Base-by-base conservation (phyloP, 1,284 basidiomycete genomes). In the Apiotrichum gamsii region DNA sequence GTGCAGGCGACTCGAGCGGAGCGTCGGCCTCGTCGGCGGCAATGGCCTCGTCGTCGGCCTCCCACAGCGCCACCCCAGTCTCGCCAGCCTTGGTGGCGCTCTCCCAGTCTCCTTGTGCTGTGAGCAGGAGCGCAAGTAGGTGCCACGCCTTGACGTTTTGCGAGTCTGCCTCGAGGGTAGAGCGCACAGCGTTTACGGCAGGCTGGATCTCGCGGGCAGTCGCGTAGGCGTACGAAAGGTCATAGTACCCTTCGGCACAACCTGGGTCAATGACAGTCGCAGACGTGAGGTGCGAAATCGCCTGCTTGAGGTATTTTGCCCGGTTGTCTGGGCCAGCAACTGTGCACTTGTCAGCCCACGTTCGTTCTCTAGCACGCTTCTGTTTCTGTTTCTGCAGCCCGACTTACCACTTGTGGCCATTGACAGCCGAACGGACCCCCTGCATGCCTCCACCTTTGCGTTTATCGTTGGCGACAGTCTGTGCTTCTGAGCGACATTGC, bases 91-190 rank as follows among this genome's bases (percentile, higher is more conserved):
- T 82, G 35, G 77, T 75, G 0, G 93, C 91, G 6, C 82, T 84
- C 28, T 75, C 72, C 87, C 87, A 91, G 61, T 93, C 84, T 51
- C 86, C 88, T 28, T 78, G 76, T 5, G 87, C 84, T 0, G 84
- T 83, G 10, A 93, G 76, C 14, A 96, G 70, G 5, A 98, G 75
- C 0, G 87, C 88, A 0, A 97, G 78, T 15, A 97, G 77, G 70
- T 97, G 94, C 94, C 93, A 97, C 47, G 86, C 82, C 33, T 87
- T 79, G 21, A 87, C 77, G 57, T 87, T 84, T 20, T 73, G 74
- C 0, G 85, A 77, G 45, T 86, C 83, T 4, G 79, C 77, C 69
- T 93, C 88, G 10, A 94, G 80, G 0, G 89, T 87, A 11, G 76
- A 70, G 11, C 86, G 82, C 0, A 88, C 86, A 34, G 82, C 76